Evolutionary conservation across 257 asterid genomes (phyloP), one percentile per base, ranked within the genome.

Genomic region (Salvia hispanica): DNA sequence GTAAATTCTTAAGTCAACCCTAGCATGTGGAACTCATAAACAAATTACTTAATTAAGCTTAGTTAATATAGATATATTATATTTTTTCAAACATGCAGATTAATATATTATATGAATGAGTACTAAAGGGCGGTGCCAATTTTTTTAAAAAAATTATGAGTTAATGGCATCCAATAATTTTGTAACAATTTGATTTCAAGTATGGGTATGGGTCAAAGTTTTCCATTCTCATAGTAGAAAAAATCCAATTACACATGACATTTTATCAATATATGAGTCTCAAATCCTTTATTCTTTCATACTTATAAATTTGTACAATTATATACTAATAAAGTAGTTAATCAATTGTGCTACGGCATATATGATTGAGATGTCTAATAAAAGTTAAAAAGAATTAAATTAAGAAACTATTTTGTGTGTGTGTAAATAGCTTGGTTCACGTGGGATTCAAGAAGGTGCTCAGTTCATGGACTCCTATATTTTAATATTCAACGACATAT

Each of bases 1-100:
- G 77, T 75, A 68, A 58, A 70, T n/a, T 71, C 61, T 69, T 47
- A 74, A 77, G 80, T 80, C 85, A 84, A 80, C 84, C 73, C 58
- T 57, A 55, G 78, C 90, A 86, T 77, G 90, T 86, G 90, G 77
- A 72, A 77, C 72, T 56, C 43, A 51, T 57, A 51, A 58, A 75
- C 28, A 65, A 10, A 40, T 14, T 25, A 25, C 31, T 25, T 25
- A 25, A 25, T 39, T 40, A 9, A 59, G 4, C 36, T 59, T 8
- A 60, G 9, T 16, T 15, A 58, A 14, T 57, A 13, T 36, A 34
- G 5, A 9, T n/a, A 14, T 36, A 58, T 58, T 6, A 42, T 42
- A 25, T 34, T 12, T 36, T 7, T 36, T 11, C 40, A 28, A 28
- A 33, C 62, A 57, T 57, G 45, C 2, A 18, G 62, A 33, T 57